A percentile compares a stretch with the other conserved stretches of the same genome.
phyloP scores from a whole-genome alignment of 495 filamentous ascomycete genomes.

The Delitschia confertaspora region DNA sequence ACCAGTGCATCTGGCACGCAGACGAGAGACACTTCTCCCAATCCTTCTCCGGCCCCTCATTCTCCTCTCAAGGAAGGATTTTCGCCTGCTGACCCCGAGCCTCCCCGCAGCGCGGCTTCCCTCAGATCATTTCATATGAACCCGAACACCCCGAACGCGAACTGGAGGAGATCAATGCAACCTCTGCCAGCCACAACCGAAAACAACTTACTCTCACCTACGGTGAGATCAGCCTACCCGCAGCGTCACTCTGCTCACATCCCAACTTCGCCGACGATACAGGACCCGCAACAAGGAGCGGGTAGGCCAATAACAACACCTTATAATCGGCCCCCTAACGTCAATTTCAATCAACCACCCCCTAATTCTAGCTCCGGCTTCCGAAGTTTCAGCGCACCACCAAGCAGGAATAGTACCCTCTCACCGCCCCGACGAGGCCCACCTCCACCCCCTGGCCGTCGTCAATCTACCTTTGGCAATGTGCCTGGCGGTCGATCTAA shows the following conservation, averaged over 20 bases:
- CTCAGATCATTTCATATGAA: constrained; percentile 29
- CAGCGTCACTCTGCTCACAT: constrained; percentile 23
- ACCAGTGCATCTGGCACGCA: constrained; percentile 24
- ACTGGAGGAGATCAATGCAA: constrained; percentile 30
- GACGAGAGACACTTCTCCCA: constrained; percentile 27
- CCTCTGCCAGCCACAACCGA: constrained; percentile 27
- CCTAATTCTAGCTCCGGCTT: constrained; percentile 3
- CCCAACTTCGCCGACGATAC: constrained; percentile 14
- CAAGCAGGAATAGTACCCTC: constrained; percentile 6
- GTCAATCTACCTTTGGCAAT: constrained; percentile 21
- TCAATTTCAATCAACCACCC: constrained; percentile 6
- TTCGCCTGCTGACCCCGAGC: constrained; percentile 16
- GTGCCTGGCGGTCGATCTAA: constrained; percentile 11
- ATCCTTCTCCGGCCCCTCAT: constrained; percentile 26
- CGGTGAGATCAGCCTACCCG: not conserved
- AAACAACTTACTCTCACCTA: constrained; percentile 16
- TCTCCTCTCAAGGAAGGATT: constrained; percentile 27
- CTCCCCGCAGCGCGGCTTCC: constrained; percentile 21
- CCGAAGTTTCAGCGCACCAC: constrained; percentile 26
- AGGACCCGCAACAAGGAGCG: constrained; percentile 1
- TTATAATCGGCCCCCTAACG: not conserved
- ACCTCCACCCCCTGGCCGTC: constrained; percentile 9
- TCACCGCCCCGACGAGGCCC: constrained; percentile 16
- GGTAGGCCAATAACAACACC: not conserved
- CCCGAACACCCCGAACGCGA: constrained; percentile 18